These are phyloP conservation scores for Inosperma sp. DNA, from an alignment of 768 basidiomycete genomes.

Conservation along the genomic window DNA sequence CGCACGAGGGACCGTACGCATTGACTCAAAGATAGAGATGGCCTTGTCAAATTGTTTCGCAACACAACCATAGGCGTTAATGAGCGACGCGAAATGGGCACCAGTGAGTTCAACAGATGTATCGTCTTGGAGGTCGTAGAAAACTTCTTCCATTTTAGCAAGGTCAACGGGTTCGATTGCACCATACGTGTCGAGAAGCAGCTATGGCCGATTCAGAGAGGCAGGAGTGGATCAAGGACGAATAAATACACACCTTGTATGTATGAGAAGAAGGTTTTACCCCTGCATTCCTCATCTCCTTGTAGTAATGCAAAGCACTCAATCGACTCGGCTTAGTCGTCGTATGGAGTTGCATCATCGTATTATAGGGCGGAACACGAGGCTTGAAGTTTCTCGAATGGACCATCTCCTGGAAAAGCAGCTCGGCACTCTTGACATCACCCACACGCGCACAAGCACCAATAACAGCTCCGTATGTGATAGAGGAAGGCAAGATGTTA, in stretches of 20 bases:
- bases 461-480: conserved; percentile 94
- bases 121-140: conserved; percentile 51
- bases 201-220: conserved; percentile 34
- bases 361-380: conserved; percentile 93
- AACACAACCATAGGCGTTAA: conserved; percentile 85
- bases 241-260: conserved; percentile 65
- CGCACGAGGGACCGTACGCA: conserved; percentile 45
- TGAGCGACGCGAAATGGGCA: conserved; percentile 70
- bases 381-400: conserved; percentile 70
- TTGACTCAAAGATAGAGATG: conserved; percentile 70
- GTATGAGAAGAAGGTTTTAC: conserved; percentile 85
- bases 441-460: conserved; percentile 92
- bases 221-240: conserved; percentile 5
- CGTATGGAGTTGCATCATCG: conserved; percentile 96
- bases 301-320: conserved; percentile 70
- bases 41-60: conserved; percentile 74
- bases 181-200: conserved; percentile 87
- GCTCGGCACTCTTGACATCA: conserved; percentile 75
- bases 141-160: conserved; percentile 64
- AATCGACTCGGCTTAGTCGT: conserved; percentile 84
- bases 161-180: conserved; percentile 79
- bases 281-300: conserved; percentile 52
- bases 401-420: conserved; percentile 83
- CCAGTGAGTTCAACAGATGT: conserved; percentile 39
- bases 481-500: conserved; percentile 64